These are phyloP conservation scores for Colletotrichum lupini DNA, from an alignment of 2,329 filamentous ascomycete species.

Conservation along the genomic window DNA sequence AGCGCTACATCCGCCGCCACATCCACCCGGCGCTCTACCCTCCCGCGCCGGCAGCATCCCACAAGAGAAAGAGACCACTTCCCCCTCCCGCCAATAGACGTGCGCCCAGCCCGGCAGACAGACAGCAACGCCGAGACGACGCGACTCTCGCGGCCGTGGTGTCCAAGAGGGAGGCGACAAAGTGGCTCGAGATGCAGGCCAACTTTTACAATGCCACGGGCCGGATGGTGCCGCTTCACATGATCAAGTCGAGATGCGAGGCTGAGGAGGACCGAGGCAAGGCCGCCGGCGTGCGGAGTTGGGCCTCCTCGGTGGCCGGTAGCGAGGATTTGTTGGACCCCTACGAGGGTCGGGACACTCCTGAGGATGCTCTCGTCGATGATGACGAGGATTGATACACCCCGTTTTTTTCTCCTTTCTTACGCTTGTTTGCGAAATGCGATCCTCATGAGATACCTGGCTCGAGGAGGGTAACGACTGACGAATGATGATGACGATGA, in stretches of 20 bases:
- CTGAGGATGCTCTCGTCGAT: conserved; percentile 28
- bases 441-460: not conserved
- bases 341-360: conserved; percentile 6
- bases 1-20: conserved; percentile 45
- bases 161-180: conserved; percentile 44
- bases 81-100: not conserved
- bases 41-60: conserved; percentile 38
- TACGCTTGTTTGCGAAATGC: not conserved
- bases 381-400: conserved; percentile 19
- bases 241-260: conserved; percentile 50
- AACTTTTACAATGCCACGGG: conserved; percentile 57
- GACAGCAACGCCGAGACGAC: conserved; percentile 42
- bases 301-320: conserved; percentile 29
- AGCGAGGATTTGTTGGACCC: conserved; percentile 32
- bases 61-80: conserved; percentile 36
- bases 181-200: conserved; percentile 56
- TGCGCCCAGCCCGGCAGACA: conserved; percentile 27
- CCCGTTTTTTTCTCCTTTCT: not conserved
- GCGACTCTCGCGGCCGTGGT: conserved; percentile 49
- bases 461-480: not conserved
- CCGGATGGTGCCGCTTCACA: conserved; percentile 50
- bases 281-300: conserved; percentile 25
- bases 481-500: not conserved
- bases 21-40: conserved; percentile 47
- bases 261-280: conserved; percentile 40